phyloP scores from a whole-genome alignment of 768 basidiomycete genomes.

The Leccinum fibrillosum region DNA sequence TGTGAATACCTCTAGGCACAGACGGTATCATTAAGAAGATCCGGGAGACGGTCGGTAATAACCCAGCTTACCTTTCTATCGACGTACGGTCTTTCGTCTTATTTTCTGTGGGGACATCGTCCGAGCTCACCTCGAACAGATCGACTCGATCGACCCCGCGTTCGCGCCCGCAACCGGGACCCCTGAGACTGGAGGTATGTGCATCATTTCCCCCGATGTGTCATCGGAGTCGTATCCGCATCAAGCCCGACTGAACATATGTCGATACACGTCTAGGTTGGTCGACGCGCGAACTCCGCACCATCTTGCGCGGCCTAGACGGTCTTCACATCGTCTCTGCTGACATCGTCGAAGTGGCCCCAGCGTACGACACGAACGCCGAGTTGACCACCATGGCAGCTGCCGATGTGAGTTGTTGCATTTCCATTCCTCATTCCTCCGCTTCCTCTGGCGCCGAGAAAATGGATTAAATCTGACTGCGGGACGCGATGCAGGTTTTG shows the following conservation, averaged over 20 bases:
- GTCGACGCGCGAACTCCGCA: slow-evolving; percentile 79
- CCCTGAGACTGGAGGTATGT: slow-evolving; percentile 69
- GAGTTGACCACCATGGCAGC: slow-evolving; percentile 64
- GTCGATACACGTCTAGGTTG: slow-evolving; percentile 34
- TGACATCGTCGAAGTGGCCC: slow-evolving; percentile 83
- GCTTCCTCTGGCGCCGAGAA: no score
- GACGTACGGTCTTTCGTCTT: slow-evolving; percentile 44
- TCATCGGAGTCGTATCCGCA: neutral
- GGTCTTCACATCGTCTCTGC: slow-evolving; percentile 76
- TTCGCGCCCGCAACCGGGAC: slow-evolving; percentile 85
- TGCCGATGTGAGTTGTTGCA: slow-evolving; percentile 44
- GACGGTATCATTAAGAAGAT: slow-evolving; percentile 80
- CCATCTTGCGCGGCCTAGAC: slow-evolving; percentile 71
- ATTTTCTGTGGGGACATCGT: neutral
- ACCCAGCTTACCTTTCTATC: slow-evolving; percentile 76
- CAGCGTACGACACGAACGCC: slow-evolving; percentile 71
- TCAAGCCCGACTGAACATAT: neutral
- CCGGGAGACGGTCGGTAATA: slow-evolving; percentile 68
- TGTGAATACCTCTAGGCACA: slow-evolving; percentile 41
- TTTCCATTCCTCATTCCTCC: neutral
- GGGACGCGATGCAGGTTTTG: slow-evolving; percentile 47
- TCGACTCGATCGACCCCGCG: slow-evolving; percentile 77
- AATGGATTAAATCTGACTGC: neutral
- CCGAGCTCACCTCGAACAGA: slow-evolving; percentile 35
- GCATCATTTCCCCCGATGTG: neutral